A percentile compares a stretch with the other conserved stretches of the same genome.
Evolutionary conservation across 768 basidiomycete genomes (phyloP).

Genomic region (Lyophyllum shimeji): DNA sequence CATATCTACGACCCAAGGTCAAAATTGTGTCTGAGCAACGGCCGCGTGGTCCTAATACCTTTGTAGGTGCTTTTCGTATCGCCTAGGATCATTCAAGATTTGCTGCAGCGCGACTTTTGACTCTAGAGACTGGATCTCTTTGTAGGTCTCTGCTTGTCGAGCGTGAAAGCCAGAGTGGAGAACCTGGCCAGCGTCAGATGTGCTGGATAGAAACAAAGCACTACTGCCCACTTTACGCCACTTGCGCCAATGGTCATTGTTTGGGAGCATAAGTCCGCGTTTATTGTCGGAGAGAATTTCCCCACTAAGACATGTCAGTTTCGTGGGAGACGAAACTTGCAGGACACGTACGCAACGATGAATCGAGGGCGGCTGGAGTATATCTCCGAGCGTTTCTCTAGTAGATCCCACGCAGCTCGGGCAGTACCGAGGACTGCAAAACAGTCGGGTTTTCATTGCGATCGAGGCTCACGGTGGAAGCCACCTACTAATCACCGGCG

Average conservation of each 20-base stretch:
- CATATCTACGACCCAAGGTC: constrained; percentile 28
- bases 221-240: constrained; percentile 39
- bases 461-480: neutral
- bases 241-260: constrained; percentile 44
- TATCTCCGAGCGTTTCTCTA: constrained; percentile 46
- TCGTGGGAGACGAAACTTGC: neutral
- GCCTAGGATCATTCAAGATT: constrained; percentile 35
- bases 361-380: constrained; percentile 50
- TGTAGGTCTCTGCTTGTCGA: constrained; percentile 41
- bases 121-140: constrained; percentile 46
- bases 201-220: neutral
- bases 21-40: neutral
- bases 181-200: constrained; percentile 26
- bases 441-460: neutral
- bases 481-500: constrained; percentile 38
- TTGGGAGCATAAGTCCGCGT: constrained; percentile 44
- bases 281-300: constrained; percentile 47
- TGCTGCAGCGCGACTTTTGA: constrained; percentile 43
- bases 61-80: constrained; percentile 40
- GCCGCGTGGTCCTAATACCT: constrained; percentile 23
- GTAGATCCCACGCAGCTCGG: constrained; percentile 44
- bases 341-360: constrained; percentile 37
- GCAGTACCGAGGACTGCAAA: constrained; percentile 42
- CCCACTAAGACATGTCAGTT: constrained; percentile 23
- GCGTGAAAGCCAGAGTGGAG: constrained; percentile 44